A percentile compares a stretch with the other conserved stretches of the same genome.
Conservation (phyloP, 306 rosid species). For the Cyamopsis tetragonoloba region DNA sequence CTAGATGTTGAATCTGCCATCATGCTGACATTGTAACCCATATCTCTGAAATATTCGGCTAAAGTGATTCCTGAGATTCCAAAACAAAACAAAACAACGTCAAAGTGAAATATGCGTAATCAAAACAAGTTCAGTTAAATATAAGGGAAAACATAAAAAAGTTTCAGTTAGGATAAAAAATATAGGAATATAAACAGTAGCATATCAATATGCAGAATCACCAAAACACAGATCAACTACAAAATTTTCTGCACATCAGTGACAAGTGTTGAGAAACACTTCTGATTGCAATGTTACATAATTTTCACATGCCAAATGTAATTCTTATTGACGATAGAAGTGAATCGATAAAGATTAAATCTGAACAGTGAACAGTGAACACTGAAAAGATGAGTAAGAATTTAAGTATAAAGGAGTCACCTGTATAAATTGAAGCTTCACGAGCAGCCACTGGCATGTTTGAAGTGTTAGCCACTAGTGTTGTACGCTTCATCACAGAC, state of each 20-base stretch:
- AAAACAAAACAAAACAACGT: conserved; percentile 1
- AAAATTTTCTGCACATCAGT: not conserved
- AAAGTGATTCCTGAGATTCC: conserved; percentile 82
- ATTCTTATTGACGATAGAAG: not conserved
- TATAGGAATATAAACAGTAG: conserved; percentile 18
- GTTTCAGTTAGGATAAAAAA: not conserved
- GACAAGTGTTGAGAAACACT: conserved; percentile 4
- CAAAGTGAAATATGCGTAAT: not conserved
- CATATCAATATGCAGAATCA: not conserved
- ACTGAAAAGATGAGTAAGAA: not conserved
- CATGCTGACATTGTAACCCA: conserved; percentile 99
- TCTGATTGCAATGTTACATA: conserved; percentile 5
- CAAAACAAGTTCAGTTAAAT: not conserved
- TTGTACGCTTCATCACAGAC: conserved; percentile 99
- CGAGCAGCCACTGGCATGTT: conserved; percentile 99
- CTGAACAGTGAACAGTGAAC: not conserved
- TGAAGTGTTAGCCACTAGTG: conserved; percentile 98
- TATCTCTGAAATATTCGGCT: conserved; percentile 98
- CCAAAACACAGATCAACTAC: conserved; percentile 4
- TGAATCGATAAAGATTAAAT: not conserved
- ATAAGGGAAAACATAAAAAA: not conserved
- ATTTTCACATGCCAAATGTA: conserved; percentile 6
- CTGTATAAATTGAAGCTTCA: conserved; percentile 99
- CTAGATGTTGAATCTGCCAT: conserved; percentile 99
- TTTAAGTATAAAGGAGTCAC: conserved; percentile 36